These are phyloP conservation scores for Suillus decipiens DNA, from an alignment of 768 basidiomycete genomes.

Conservation along the genomic window DNA sequence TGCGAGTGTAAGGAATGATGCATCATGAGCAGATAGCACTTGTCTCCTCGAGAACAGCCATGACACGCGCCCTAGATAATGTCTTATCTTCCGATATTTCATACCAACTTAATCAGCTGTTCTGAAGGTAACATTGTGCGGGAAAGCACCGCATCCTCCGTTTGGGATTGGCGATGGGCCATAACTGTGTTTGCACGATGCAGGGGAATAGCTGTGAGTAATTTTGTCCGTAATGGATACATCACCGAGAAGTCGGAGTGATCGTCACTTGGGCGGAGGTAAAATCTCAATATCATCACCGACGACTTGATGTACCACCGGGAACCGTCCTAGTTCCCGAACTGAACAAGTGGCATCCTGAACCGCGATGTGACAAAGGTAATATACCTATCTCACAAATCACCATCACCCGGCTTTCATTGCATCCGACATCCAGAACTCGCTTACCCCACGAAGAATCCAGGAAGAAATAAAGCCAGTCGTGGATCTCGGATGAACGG, in stretches of 20 bases:
- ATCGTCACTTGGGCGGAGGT: background rate
- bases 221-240: slow-evolving; percentile 2
- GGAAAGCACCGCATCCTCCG: slow-evolving; percentile 50
- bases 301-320: slow-evolving; percentile 63
- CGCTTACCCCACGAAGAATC: slow-evolving; percentile 47
- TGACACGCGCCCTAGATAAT: slow-evolving; percentile 83
- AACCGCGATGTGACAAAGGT: background rate
- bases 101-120: slow-evolving; percentile 70
- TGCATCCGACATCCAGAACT: slow-evolving; percentile 86
- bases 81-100: slow-evolving; percentile 66
- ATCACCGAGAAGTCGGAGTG: background rate
- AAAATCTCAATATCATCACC: slow-evolving; percentile 70
- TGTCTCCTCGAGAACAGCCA: slow-evolving; percentile 45
- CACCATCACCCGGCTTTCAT: slow-evolving; percentile 85
- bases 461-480: slow-evolving; percentile 37
- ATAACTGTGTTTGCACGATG: slow-evolving; percentile 73
- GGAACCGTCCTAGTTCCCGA: slow-evolving; percentile 54
- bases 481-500: slow-evolving; percentile 58
- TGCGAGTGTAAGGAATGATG: background rate
- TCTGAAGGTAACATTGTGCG: slow-evolving; percentile 76
- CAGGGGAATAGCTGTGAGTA: slow-evolving; percentile 64
- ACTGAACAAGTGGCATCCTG: background rate
- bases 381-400: slow-evolving; percentile 79
- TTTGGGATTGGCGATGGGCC: slow-evolving; percentile 71
- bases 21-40: too few relatives aligned